Base-by-base conservation (phyloP, 176 grass and related monocot genomes). In the Ensete glaucum region DNA sequence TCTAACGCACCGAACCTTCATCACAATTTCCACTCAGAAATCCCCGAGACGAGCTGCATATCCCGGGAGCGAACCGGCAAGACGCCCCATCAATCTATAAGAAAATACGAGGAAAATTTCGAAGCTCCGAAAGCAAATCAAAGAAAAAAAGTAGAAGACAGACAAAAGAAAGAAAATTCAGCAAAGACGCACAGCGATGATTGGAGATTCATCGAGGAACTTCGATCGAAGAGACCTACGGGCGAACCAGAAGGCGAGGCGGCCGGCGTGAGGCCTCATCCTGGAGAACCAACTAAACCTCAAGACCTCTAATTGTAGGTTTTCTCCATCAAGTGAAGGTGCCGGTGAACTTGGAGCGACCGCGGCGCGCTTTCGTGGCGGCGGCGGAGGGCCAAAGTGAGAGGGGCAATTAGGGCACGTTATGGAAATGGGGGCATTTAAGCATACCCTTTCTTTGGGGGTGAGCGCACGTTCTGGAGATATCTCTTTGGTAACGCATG, bases 231-330 rank as follows among this genome's bases (percentile, higher is more conserved):
- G 73, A 17, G 73, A 62, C 17, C 54, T 58, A 23, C 73, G 73
- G 73, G 54, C 26, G 73, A 59, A 50, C 53, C 27, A 60, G 73
- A 48, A 8, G 73, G 55, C 73, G 55, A 62, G 24, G 53, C 72
- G 53, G 9, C 5, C n/a, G 53, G 21, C 23, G 53, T 2, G 22
- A 53, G 23, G 53, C 24, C 52, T 76, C 73, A 60, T 59, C 53
- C 19, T 34, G 53, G 27, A 62, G 53, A 76, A 51, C 8, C 11
- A 2, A 21, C 43, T 50, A 11, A 9, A 51, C 6, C 17, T 70
- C 48, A 19, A 9, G 19, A 43, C 48, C 48, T 50, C 65, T 34
- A 20, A 70, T 51, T 9, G 43, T 34, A 15, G 64, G 57, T 8
- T 60, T 60, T 6, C 17, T 4, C 17, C 57, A 60, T 60, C 57